These are phyloP conservation scores for Calonectria montana DNA, from an alignment of 2,329 filamentous ascomycete species.

Conservation along the genomic window DNA sequence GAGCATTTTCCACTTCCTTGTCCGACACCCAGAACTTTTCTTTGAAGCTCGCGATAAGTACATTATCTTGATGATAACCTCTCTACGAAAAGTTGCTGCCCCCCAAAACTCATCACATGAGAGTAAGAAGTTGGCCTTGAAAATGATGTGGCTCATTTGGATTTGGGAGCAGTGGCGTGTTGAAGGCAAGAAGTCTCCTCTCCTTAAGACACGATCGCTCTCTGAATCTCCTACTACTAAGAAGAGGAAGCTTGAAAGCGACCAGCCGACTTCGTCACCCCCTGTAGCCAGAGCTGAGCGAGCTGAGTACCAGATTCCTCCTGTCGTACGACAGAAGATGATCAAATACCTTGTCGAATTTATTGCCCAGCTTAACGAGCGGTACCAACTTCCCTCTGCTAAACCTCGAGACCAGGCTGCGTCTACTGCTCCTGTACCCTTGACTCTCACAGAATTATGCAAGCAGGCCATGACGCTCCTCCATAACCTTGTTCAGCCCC, in stretches of 20 bases:
- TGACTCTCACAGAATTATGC: conserved; percentile 79
- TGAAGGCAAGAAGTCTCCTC: conserved; percentile 61
- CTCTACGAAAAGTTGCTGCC: conserved; percentile 86
- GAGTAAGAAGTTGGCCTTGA: conserved; percentile 89
- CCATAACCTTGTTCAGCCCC: conserved; percentile 84
- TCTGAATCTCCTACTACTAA: conserved; percentile 78
- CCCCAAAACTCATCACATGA: conserved; percentile 89
- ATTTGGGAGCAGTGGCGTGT: conserved; percentile 91
- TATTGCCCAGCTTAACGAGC: conserved; percentile 88
- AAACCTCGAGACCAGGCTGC: conserved; percentile 68
- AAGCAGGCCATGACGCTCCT: conserved; percentile 86
- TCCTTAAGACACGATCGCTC: conserved; percentile 47
- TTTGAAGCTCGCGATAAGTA: conserved; percentile 96
- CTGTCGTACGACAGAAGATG: conserved; percentile 78
- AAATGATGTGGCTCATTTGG: conserved; percentile 91
- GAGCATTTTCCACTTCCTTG: conserved; percentile 96
- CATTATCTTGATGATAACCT: conserved; percentile 86
- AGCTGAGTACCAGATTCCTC: conserved; percentile 75
- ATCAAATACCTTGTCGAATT: conserved; percentile 97
- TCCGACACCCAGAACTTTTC: conserved; percentile 91
- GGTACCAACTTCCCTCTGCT: conserved; percentile 80
- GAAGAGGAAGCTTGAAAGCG: conserved; percentile 83
- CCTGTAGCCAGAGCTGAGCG: conserved; percentile 64
- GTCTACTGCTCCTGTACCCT: conserved; percentile 58
- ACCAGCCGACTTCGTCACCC: conserved; percentile 64